Evolutionary conservation across 2,329 filamentous ascomycete genomes (phyloP), one percentile per base, ranked within the genome.

Genomic region (Phoma herbarum): DNA sequence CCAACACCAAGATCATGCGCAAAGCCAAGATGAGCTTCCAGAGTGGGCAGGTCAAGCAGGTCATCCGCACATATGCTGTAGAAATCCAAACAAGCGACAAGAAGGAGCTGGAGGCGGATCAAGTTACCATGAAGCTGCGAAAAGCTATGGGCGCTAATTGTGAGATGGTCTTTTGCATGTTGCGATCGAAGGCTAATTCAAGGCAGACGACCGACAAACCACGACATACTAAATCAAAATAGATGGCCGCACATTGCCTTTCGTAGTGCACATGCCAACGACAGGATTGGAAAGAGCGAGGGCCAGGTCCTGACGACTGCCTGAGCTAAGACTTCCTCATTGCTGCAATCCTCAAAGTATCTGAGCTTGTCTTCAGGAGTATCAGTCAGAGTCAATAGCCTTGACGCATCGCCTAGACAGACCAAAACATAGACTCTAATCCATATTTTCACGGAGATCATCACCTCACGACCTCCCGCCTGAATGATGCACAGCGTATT

Each of bases 121-220:
- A 88, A 20, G 83, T 91, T 50, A 85, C 90, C 16, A 74, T 82
- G 60, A 78, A 84, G 70, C 76, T 90, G 77, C 80, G 88, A 74
- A 88, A 85, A 79, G 87, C 85, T 4, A 88, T 88, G 54, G 88
- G 88, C 29, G 88, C 88, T 16, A 88, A 90, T 76, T 91, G 90
- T 82, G 88, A 90, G 72, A 31, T 22, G 12, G 8, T 14, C 35
- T 7, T 25, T 22, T 14, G 20, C n/a, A n/a, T 16, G 2, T 70
- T 18, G 33, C 41, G 47, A 20, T 23, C 35, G 14, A 23, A 22
- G 37, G 22, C 57, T 62, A 23, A 61, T 26, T 7, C 22, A 41
- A n/a, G 9, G 23, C 33, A 67, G 65, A 67, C 53, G 65, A 67
- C 42, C 65, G 65, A 46, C 66, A 69, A 61, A 60, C 59, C 26